phyloP scores from a whole-genome alignment of 768 basidiomycete genomes.

The Lactifluus echinatus region DNA sequence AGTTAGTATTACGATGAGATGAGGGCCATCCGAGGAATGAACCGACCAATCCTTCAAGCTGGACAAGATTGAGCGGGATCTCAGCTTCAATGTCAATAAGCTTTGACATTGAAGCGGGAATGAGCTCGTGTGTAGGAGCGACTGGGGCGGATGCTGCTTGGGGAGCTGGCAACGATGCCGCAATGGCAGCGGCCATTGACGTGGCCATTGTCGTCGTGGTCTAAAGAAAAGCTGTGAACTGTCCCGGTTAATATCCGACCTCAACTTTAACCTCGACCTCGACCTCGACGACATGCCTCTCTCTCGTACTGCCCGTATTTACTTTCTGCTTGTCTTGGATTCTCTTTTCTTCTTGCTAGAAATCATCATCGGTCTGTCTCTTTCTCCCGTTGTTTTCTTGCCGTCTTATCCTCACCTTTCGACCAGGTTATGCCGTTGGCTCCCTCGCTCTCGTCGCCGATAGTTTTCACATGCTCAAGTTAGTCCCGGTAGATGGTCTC shows the following conservation, averaged over 20 bases:
- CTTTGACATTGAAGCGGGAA: constrained; percentile 89
- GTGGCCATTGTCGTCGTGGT: constrained; percentile 41
- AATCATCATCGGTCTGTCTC: constrained; percentile 57
- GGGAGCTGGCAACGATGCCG: constrained; percentile 70
- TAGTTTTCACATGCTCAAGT: constrained; percentile 99
- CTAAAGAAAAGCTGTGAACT: too few relatives aligned
- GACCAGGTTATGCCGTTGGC: constrained; percentile 87
- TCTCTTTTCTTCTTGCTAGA: constrained; percentile 81
- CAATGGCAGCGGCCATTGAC: constrained; percentile 90
- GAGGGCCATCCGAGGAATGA: background rate
- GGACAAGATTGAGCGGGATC: constrained; percentile 69
- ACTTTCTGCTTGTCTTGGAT: constrained; percentile 76
- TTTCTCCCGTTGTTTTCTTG: background rate
- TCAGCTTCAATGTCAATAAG: constrained; percentile 90
- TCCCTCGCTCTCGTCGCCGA: constrained; percentile 94
- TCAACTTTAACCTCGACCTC: background rate
- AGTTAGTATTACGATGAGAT: background rate
- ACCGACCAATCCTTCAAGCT: constrained; percentile 80
- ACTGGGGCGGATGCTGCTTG: constrained; percentile 50
- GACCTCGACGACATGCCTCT: constrained; percentile 25
- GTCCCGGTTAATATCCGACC: too few relatives aligned
- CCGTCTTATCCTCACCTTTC: background rate
- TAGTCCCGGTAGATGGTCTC: constrained; percentile 24
- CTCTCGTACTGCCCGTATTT: constrained; percentile 69
- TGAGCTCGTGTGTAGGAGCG: constrained; percentile 70